These are phyloP conservation scores for Barbatosphaeria neglecta DNA, from an alignment of 495 filamentous ascomycete genomes.

Conservation along the genomic window DNA sequence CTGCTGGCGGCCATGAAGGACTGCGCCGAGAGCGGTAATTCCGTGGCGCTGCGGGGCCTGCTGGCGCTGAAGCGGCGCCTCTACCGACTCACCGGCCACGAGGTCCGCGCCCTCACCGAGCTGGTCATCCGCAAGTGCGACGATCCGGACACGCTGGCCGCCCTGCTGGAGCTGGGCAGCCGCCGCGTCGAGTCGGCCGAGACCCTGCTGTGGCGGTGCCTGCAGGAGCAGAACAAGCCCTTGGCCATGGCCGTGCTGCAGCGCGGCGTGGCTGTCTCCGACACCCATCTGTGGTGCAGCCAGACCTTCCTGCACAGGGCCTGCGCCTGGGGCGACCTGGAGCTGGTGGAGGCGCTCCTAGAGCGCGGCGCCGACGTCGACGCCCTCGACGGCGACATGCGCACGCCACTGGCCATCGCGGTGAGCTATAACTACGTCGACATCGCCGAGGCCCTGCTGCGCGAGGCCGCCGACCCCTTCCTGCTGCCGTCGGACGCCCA, in stretches of 20 bases:
- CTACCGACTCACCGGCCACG: conserved; percentile 6
- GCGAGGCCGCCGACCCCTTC: conserved; percentile 13
- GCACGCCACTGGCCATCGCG: conserved; percentile 13
- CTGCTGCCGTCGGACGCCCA: conserved; percentile 12
- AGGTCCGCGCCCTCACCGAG: conserved; percentile 9
- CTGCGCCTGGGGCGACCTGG: conserved; percentile 10
- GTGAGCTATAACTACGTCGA: conserved; percentile 6
- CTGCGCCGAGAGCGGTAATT: conserved; percentile 11
- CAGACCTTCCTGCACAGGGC: conserved; percentile 16
- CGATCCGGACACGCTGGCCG: conserved; percentile 13
- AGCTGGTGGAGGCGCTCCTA: conserved; percentile 10
- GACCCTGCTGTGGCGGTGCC: conserved; percentile 9
- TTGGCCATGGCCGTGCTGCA: conserved; percentile 10
- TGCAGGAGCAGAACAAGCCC: conserved; percentile 9
- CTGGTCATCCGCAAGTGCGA: conserved; percentile 12
- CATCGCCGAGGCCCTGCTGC: conserved; percentile 8
- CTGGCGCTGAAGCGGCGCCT: conserved; percentile 6
- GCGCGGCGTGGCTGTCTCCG: conserved; percentile 11
- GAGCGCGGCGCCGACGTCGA: conserved; percentile 15
- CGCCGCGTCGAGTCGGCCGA: conserved; percentile 9
- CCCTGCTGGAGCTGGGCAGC: conserved; percentile 10
- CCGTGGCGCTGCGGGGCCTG: conserved; percentile 10
- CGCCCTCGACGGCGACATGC: conserved; percentile 12
- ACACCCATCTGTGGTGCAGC: conserved; percentile 6
- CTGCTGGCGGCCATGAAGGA: conserved; percentile 7